Percentiles rank a stretch among this genome's conserved stretches.
Evolutionary conservation across 2,329 filamentous ascomycete species (phyloP).

Genomic region (Epichloe gansuensis): DNA sequence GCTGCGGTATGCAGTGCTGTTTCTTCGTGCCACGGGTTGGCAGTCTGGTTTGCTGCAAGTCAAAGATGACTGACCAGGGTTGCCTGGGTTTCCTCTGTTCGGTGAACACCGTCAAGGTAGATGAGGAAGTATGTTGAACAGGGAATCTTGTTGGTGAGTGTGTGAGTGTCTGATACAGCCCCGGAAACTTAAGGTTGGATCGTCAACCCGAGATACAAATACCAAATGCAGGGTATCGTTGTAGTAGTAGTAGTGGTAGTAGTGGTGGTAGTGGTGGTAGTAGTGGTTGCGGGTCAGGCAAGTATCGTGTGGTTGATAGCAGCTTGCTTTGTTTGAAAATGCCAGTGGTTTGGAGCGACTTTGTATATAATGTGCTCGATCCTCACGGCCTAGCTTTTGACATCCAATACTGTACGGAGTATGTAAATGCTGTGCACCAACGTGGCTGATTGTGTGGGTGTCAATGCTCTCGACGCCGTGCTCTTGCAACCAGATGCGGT

Average conservation of each 20-base stretch:
- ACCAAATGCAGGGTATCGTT: background rate
- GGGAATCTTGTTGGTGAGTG: background rate
- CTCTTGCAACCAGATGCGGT: background rate
- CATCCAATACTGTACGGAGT: background rate
- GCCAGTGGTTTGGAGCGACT: background rate
- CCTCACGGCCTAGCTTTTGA: background rate
- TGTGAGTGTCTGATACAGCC: background rate
- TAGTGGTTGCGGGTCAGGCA: background rate
- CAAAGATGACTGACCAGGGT: background rate
- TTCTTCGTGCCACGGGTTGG: background rate
- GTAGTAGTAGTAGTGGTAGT: background rate
- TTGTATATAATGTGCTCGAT: background rate
- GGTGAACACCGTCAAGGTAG: background rate
- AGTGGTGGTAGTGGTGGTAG: background rate
- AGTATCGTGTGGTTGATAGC: background rate
- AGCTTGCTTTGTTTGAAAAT: background rate
- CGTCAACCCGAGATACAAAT: background rate
- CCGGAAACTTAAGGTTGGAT: background rate
- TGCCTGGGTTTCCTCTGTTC: background rate
- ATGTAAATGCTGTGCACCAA: background rate
- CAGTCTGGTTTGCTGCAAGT: background rate
- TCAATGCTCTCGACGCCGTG: slow-evolving; percentile 1
- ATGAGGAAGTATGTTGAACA: background rate
- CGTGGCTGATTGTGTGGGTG: slow-evolving; percentile 1
- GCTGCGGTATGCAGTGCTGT: background rate